Evolutionary conservation across 176 grass and related monocot species (phyloP).

Genomic region (Melocanna baccifera): DNA sequence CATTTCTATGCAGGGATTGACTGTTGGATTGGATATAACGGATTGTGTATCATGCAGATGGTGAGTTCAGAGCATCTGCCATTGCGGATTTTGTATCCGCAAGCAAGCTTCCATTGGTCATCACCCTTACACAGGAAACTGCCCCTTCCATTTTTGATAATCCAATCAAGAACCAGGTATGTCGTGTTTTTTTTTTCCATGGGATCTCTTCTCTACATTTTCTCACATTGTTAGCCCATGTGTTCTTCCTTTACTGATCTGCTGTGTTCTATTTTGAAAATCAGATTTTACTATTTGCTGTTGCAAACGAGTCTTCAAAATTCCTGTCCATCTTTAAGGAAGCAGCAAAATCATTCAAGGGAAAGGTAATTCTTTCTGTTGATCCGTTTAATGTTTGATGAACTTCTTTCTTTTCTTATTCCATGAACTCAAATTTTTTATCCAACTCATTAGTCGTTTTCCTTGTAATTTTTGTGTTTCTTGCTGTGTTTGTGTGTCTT

Average conservation of each 20-base stretch:
- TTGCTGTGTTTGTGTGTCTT: neutral
- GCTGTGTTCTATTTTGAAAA: conserved; percentile 4
- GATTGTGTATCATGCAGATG: conserved; percentile 47
- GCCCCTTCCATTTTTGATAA: conserved; percentile 82
- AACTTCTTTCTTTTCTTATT: neutral
- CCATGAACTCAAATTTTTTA: neutral
- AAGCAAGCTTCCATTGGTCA: conserved; percentile 86
- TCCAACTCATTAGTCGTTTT: neutral
- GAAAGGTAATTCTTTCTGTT: conserved; percentile 58
- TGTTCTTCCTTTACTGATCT: conserved; percentile 9
- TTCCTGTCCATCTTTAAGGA: conserved; percentile 72
- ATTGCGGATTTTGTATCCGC: conserved; percentile 75
- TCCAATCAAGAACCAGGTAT: conserved; percentile 88
- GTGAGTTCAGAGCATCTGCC: conserved; percentile 62
- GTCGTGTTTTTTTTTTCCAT: neutral
- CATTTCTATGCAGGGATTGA: neutral
- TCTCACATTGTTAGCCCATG: neutral
- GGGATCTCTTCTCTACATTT: neutral
- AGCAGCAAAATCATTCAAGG: conserved; percentile 84
- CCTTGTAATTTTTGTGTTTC: neutral
- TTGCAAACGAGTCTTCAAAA: conserved; percentile 60
- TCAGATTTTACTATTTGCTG: conserved; percentile 79
- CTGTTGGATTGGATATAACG: neutral
- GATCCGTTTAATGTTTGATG: neutral
- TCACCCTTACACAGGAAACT: conserved; percentile 67